Percentiles rank a stretch among this genome's conserved stretches.
phyloP scores from a whole-genome alignment of 345 rosid species.

The Lepidium sativum region DNA sequence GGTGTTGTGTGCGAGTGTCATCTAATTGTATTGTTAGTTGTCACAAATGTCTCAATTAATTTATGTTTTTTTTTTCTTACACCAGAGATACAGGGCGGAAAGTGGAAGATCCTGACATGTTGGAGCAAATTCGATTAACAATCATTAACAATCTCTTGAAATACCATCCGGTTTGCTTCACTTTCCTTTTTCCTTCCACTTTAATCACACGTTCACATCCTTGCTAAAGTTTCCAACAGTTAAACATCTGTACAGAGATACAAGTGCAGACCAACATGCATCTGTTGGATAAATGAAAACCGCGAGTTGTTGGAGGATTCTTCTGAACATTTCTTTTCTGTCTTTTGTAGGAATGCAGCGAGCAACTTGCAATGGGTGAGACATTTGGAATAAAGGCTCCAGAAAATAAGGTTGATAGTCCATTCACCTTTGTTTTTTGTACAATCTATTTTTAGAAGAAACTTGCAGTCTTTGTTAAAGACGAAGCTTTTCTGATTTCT shows the following conservation, averaged over 20 bases:
- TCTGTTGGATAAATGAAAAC: not conserved
- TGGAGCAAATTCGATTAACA: conserved; percentile 89
- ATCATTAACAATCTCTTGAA: conserved; percentile 89
- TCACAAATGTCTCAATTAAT: not conserved
- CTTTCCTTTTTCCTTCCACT: not conserved
- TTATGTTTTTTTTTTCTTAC: conserved; percentile 19
- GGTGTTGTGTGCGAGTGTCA: not conserved
- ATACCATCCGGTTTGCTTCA: conserved; percentile 82
- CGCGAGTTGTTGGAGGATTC: not conserved
- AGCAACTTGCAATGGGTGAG: conserved; percentile 90
- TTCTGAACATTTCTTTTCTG: not conserved
- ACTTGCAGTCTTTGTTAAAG: not conserved
- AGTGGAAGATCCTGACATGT: conserved; percentile 88
- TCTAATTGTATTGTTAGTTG: not conserved
- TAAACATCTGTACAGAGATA: too few species aligned
- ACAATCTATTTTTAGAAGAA: not conserved
- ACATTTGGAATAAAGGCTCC: conserved; percentile 92
- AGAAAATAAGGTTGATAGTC: conserved; percentile 55
- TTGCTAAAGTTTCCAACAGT: not conserved
- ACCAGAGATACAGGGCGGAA: conserved; percentile 80
- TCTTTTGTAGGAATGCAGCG: conserved; percentile 75
- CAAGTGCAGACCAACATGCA: not conserved
- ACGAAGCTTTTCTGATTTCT: not conserved
- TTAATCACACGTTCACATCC: not conserved
- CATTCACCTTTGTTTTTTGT: not conserved